Evolutionary conservation across 2,329 filamentous ascomycete genomes (phyloP).

Genomic region (Verticillium tricorpus): DNA sequence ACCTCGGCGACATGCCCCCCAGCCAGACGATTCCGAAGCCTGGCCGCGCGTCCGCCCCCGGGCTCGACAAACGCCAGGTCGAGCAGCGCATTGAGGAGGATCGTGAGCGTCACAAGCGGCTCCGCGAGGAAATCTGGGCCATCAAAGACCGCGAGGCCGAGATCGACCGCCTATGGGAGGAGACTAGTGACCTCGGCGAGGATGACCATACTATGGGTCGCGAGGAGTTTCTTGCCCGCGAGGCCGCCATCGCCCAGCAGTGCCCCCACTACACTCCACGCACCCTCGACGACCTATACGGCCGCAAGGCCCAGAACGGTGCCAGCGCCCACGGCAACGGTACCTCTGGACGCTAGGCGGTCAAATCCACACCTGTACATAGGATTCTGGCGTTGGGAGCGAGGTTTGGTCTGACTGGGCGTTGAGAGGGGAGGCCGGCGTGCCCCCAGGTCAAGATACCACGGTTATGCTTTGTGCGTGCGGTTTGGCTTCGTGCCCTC

Average conservation of each 20-base stretch:
- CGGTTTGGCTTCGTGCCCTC: neutral
- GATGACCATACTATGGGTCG: conserved; percentile 75
- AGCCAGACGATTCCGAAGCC: conserved; percentile 34
- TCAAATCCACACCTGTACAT: neutral
- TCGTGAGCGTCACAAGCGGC: conserved; percentile 85
- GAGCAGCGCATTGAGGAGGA: conserved; percentile 98
- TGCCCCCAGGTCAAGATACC: neutral
- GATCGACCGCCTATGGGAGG: conserved; percentile 78
- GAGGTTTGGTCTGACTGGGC: neutral
- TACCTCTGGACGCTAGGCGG: neutral
- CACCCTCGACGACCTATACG: neutral
- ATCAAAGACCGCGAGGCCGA: conserved; percentile 66
- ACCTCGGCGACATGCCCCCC: conserved; percentile 35
- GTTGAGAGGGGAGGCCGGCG: neutral
- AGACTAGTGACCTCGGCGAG: conserved; percentile 79
- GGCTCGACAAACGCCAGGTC: conserved; percentile 79
- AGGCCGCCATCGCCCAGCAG: conserved; percentile 17
- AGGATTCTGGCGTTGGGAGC: neutral
- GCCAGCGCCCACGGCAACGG: neutral
- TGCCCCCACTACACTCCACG: conserved; percentile 7
- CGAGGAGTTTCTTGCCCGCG: conserved; percentile 62
- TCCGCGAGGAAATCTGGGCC: conserved; percentile 91
- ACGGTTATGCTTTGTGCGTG: neutral
- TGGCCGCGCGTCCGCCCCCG: conserved; percentile 24
- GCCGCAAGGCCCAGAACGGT: neutral